Conservation (phyloP, 2,329 filamentous ascomycete species). For the Venturia aucupariae region DNA sequence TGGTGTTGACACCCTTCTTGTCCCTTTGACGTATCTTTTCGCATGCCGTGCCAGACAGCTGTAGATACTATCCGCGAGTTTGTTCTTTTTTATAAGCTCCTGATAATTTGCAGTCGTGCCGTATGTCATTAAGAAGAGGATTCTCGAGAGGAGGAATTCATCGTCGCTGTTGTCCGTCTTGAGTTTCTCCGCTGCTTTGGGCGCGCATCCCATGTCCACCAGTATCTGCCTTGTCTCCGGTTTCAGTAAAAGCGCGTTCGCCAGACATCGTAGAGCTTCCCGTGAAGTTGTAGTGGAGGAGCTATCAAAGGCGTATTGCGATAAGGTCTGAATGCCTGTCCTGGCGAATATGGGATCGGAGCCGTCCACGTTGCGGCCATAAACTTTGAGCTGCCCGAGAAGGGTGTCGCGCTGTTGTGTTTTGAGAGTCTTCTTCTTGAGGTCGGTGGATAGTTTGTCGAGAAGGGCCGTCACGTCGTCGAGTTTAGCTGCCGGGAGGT, state of each 20-base stretch:
- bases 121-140: constrained; percentile 75
- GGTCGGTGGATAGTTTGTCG: constrained; percentile 51
- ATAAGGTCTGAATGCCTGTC: constrained; percentile 63
- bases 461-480: constrained; percentile 58
- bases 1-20: constrained; percentile 24
- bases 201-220: constrained; percentile 58
- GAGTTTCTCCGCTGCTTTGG: constrained; percentile 60
- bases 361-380: constrained; percentile 61
- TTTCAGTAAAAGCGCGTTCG: constrained; percentile 71
- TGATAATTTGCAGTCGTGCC: constrained; percentile 57
- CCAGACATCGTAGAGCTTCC: constrained; percentile 72
- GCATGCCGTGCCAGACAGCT: constrained; percentile 51
- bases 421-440: constrained; percentile 49
- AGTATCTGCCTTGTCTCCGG: constrained; percentile 61
- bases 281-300: constrained; percentile 52
- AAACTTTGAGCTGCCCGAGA: constrained; percentile 61
- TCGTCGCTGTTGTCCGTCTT: constrained; percentile 68
- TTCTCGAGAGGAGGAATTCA: constrained; percentile 74
- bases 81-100: constrained; percentile 54
- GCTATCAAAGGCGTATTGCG: constrained; percentile 62
- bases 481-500: constrained; percentile 48
- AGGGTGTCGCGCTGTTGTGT: constrained; percentile 49
- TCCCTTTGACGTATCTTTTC: constrained; percentile 39
- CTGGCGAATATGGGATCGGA: constrained; percentile 79
- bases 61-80: constrained; percentile 59